A percentile compares a stretch with the other conserved stretches of the same genome.
Conservation (phyloP, 2,329 filamentous ascomycete genomes). For the Akanthomyces dipterigenus region DNA sequence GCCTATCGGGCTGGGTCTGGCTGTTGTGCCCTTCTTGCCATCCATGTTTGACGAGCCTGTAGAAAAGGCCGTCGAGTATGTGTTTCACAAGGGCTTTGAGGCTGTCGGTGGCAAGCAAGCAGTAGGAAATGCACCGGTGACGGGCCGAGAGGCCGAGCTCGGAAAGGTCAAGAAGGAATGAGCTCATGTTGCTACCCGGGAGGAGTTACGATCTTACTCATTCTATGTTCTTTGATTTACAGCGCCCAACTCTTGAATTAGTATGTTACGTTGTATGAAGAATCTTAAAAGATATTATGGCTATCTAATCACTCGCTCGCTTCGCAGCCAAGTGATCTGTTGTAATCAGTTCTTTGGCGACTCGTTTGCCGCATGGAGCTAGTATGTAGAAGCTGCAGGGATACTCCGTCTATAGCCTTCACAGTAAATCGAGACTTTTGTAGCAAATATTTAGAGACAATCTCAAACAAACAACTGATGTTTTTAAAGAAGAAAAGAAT, state of each 20-base stretch:
- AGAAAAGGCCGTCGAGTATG: slow-evolving; percentile 84
- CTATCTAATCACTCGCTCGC: too few species aligned
- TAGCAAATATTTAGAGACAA: neutral
- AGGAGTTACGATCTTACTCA: neutral
- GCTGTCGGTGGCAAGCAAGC: slow-evolving; percentile 57
- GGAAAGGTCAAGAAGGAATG: slow-evolving; percentile 39
- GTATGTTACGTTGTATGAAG: neutral
- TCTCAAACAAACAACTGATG: too few species aligned
- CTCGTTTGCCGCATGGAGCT: too few species aligned
- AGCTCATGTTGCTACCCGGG: slow-evolving; percentile 12
- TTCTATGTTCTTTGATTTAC: neutral
- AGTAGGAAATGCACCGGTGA: slow-evolving; percentile 48
- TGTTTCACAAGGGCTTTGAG: slow-evolving; percentile 77
- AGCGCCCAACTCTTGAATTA: neutral
- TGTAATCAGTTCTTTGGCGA: too few species aligned
- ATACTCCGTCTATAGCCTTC: too few species aligned
- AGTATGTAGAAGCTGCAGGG: too few species aligned
- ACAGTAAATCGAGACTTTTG: too few species aligned
- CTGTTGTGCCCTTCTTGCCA: slow-evolving; percentile 76
- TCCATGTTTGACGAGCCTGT: slow-evolving; percentile 87
- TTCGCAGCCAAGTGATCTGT: too few species aligned
- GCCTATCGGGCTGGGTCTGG: slow-evolving; percentile 77
- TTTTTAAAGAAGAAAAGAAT: neutral
- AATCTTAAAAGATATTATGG: neutral
- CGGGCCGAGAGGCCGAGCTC: slow-evolving; percentile 40